Conservation (phyloP, 805 yeast genomes). For the Hanseniaspora hatyaiensis region DNA sequence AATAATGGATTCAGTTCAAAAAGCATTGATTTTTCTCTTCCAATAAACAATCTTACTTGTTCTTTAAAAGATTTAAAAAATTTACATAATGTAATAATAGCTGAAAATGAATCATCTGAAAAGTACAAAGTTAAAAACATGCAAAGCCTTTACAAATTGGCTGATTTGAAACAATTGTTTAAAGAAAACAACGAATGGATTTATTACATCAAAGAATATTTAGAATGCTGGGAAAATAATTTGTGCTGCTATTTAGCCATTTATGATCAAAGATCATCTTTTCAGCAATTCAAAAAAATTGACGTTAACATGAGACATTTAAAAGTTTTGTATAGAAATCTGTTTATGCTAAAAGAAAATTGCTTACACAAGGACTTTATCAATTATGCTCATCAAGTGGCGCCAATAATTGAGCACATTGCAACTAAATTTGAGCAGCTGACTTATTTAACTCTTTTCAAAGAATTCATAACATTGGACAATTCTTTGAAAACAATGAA, state of each 20-base stretch:
- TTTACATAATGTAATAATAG: not conserved
- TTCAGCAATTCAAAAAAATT: slow-evolving; percentile 7
- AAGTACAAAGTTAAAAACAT: not conserved
- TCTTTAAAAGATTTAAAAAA: not conserved
- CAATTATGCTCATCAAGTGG: not conserved
- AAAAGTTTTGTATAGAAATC: slow-evolving; percentile 1
- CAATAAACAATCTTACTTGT: not conserved
- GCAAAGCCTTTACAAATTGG: not conserved
- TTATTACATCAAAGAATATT: not conserved
- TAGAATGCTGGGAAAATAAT: slow-evolving; percentile 13
- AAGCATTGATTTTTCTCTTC: not conserved
- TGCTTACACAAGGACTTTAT: not conserved
- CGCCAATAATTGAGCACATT: not conserved
- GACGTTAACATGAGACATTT: slow-evolving; percentile 1
- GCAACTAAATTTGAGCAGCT: not conserved
- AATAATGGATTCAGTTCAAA: not conserved
- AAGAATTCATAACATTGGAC: not conserved
- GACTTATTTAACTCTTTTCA: not conserved
- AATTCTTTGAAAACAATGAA: not conserved
- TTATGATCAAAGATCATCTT: slow-evolving; percentile 4
- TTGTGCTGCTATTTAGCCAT: slow-evolving; percentile 4
- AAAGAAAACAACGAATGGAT: slow-evolving; percentile 1
- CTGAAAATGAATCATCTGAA: not conserved
- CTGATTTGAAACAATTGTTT: not conserved
- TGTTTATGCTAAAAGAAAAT: not conserved